Evolutionary conservation across 768 basidiomycete species (phyloP), one percentile per base, ranked within the genome.

Genomic region (Pleurotus tuber-regium): DNA sequence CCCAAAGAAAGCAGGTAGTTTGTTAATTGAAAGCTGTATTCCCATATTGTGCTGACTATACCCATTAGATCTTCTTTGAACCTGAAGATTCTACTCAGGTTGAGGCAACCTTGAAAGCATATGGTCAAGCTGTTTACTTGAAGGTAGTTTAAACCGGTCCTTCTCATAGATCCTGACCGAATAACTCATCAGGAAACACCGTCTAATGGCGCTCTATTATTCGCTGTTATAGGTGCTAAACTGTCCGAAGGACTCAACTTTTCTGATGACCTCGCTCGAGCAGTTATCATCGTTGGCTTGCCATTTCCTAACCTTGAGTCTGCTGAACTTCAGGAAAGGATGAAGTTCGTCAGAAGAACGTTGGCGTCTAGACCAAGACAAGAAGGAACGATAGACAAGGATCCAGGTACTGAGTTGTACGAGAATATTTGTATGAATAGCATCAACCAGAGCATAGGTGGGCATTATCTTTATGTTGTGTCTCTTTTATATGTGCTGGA

Each of bases 391-490:
- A n/a, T n/a, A n/a, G n/a, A n/a, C n/a, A 83, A 79, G 51, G 84
- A 90, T 56, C 86, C 90, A 4, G 88, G 82, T 4, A 75, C 83
- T 18, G 92, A 93, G 68, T 71, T 96, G 49, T 98, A 94, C 65
- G 89, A 90, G 72, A 92, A 91, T 60, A 80, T 91, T 79, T 91
- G 89, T 60, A 91, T 90, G 87, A 88, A 86, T 57, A 90, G 94
- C 0, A 94, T 99, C 47, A 99, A 99, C 67, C 96, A 99, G 65
- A 92, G 90, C 51, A 97, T 99, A 54, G 96, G 95, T 91, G 43
- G 51, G 85, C 66, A 2, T 16, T 6, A 6, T 12, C 40, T 23
- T 23, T 31, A 38, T 42, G 7, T 19, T 39, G 5, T 39, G n/a
- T n/a, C n/a, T n/a, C n/a, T 40, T 23, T 48, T 40, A 28, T 25